Conservation (phyloP, 768 basidiomycete genomes). For the Naganishia antarctica region DNA sequence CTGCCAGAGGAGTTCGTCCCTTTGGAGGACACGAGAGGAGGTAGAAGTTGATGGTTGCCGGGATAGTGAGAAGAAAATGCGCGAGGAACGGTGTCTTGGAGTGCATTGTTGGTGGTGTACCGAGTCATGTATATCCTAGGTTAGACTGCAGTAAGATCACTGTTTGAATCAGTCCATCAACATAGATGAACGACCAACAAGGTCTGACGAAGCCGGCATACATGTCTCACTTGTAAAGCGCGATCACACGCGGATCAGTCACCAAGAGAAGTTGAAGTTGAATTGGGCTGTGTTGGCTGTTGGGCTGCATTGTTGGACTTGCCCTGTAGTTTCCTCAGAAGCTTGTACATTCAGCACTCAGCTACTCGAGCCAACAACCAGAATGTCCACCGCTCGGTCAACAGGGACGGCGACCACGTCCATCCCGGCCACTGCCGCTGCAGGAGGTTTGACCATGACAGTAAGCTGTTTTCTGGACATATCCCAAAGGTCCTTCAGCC, state of each 20-base stretch:
- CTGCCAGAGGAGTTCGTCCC: not conserved
- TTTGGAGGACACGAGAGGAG: slow-evolving; percentile 15
- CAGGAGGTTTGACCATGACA: slow-evolving; percentile 46
- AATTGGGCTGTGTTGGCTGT: not conserved
- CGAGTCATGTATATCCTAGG: no score
- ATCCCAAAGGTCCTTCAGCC: no score
- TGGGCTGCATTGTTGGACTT: no score
- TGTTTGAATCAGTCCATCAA: no score
- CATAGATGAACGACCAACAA: no score
- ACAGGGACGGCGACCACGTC: slow-evolving; percentile 28
- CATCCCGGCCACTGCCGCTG: slow-evolving; percentile 47
- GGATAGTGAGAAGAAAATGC: slow-evolving; percentile 23
- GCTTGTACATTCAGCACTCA: no score
- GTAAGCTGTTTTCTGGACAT: slow-evolving; percentile 15
- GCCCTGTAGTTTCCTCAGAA: not conserved
- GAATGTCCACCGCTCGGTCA: slow-evolving; percentile 8
- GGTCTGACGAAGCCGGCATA: slow-evolving; percentile 4
- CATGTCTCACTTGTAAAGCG: not conserved
- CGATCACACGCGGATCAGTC: no score
- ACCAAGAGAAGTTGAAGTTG: no score
- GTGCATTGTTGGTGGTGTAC: not conserved
- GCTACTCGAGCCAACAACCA: not conserved
- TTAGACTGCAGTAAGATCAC: no score
- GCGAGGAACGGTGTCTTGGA: slow-evolving; percentile 19
- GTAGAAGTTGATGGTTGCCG: slow-evolving; percentile 23